Base-by-base conservation (phyloP, 768 basidiomycete species). In the Mycena rosella region DNA sequence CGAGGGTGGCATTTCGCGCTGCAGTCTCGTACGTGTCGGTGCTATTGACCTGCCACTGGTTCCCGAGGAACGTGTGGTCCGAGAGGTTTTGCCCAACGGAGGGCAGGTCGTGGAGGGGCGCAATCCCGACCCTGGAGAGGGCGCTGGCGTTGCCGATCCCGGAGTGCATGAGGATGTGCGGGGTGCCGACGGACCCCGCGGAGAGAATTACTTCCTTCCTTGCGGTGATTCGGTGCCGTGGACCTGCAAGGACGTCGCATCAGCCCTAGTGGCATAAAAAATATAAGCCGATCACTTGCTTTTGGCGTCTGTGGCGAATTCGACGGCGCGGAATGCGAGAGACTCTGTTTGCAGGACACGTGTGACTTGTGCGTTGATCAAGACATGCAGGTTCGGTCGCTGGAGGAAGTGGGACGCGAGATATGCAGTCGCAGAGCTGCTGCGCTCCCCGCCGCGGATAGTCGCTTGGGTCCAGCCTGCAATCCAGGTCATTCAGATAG, bases 31-130 rank as follows among this genome's bases (percentile, higher is more conserved):
- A 30, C 13, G 73, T 76, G 17, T 74, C 38, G 26, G 32, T 72
- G 22, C 48, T 47, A 32, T 69, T 68, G 20, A 67, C 65, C 15
- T 29, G 14, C 51, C 49, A 71, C 22, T 15, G 7, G 15, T 9
- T 9, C 5, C 32, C 32, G 2, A 60, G 10, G 14, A 48, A 32
- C 8, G 75, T 60, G 15, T 77, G 76, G 44, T 77, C 76, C 13
- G 57, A 44, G 2, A 74, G n/a, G 48, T 84, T 82, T 55, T 76
- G 51, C 4, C 75, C 73, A 29, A 76, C 77, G 53, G 58, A 52
- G 1, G 77, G 77, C 5, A 73, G 49, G 47, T 76, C 30, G 34
- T 74, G 32, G 18, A 73, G 42, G 9, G 71, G 2, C 3, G 38
- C 20, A 45, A 77, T 65, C 3, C 73, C 72, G 11, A 69, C 24